Evolutionary conservation across 73 alveolate species (phyloP), one percentile per base, ranked within the genome.

Genomic region (Tetrahymena borealis): DNA sequence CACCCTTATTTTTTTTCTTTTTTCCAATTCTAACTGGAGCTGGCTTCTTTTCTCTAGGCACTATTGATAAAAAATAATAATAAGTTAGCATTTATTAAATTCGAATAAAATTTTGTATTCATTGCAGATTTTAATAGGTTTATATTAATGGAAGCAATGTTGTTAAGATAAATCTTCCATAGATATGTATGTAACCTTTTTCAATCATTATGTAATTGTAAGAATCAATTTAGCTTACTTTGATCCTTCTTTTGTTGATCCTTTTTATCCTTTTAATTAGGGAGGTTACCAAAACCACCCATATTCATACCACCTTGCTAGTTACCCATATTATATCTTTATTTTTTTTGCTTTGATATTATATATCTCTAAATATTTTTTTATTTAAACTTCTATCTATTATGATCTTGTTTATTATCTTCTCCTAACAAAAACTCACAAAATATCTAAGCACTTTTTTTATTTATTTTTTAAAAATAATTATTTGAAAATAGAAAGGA

Each of bases 1-100:
- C 94, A 8, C 98, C 98, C 94, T 94, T 96, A 96, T 94, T 94
- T 94, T 96, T 91, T 95, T 96, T 97, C 95, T 95, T 97, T 92
- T 93, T 97, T 36, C 99, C 99, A 6, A 96, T 93, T 94, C 97
- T 96, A 28, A 94, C 91, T 10, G 99, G 99, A 35, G 97, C 97
- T 28, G 97, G 94, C 32, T 95, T 94, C 93, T 95, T 96, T 37
- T 78, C 78, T 90, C 97, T 93, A 35, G 96, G 60, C 93, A 60
- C 85, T 60, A n/a, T 60, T 60, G n/a, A n/a, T n/a, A n/a, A n/a
- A n/a, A n/a, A n/a, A n/a, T 60, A 15, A 15, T 2, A 60, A n/a
- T 60, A 60, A 60, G 10, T 15, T 24, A 20, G n/a, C 4, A 18
- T 24, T 0, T 24, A 60, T 24, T 28, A 15, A 60, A 60, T 24